Evolutionary conservation across 2,329 filamentous ascomycete genomes (phyloP).

Genomic region (Celoporthe dispersa): DNA sequence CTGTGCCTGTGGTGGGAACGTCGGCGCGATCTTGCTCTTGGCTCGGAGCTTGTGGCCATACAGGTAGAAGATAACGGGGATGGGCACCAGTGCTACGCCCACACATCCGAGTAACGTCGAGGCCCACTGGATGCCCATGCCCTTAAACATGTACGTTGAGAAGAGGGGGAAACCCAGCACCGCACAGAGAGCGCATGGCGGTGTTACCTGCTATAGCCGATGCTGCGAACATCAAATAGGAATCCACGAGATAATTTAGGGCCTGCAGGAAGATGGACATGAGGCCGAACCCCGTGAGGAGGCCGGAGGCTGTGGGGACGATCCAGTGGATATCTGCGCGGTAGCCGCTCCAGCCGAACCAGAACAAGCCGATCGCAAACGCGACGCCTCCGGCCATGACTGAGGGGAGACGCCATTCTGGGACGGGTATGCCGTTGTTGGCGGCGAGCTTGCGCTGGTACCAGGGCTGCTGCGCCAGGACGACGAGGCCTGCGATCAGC

Average conservation of each 20-base stretch:
- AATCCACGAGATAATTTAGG: slow-evolving; percentile 81
- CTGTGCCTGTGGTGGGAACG: slow-evolving; percentile 36
- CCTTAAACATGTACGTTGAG: slow-evolving; percentile 70
- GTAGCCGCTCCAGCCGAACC: slow-evolving; percentile 75
- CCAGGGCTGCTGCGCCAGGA: slow-evolving; percentile 66
- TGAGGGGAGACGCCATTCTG: slow-evolving; percentile 69
- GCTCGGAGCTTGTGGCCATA: slow-evolving; percentile 63
- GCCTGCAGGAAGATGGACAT: slow-evolving; percentile 82
- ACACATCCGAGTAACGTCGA: slow-evolving; percentile 66
- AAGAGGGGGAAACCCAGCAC: slow-evolving; percentile 82
- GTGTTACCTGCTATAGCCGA: slow-evolving; percentile 84
- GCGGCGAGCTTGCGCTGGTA: slow-evolving; percentile 71
- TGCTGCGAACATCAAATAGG: slow-evolving; percentile 73
- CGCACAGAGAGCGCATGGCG: slow-evolving; percentile 77
- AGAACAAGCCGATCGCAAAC: slow-evolving; percentile 71
- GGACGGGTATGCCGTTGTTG: slow-evolving; percentile 68
- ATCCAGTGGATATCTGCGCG: slow-evolving; percentile 63
- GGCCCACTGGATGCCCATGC: slow-evolving; percentile 66
- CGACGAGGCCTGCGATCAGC: slow-evolving; percentile 66
- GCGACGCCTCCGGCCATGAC: slow-evolving; percentile 63
- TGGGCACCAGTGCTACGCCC: slow-evolving; percentile 60
- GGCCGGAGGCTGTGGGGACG: slow-evolving; percentile 63
- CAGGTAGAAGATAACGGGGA: slow-evolving; percentile 65
- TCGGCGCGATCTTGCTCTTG: slow-evolving; percentile 61
- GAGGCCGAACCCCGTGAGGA: slow-evolving; percentile 74